Evolutionary conservation across 1,284 basidiomycete species (phyloP).

Genomic region (Rhizopogon parksii): DNA sequence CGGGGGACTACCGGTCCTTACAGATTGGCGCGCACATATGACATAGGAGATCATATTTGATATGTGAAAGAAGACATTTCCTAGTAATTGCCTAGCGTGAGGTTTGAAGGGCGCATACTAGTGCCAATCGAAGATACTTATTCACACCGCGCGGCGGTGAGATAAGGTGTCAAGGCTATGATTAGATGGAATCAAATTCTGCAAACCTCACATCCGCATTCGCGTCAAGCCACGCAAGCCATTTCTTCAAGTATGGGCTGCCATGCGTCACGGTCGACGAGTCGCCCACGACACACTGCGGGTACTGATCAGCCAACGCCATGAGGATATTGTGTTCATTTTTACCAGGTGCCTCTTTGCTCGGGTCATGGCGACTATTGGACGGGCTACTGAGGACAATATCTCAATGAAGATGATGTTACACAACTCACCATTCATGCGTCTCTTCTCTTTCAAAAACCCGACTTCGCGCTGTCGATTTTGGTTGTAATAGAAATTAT

Average conservation of each 20-base stretch:
- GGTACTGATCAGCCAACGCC: not conserved
- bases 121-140: too few species aligned
- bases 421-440: conserved; percentile 73
- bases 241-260: conserved; percentile 74
- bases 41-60: too few species aligned
- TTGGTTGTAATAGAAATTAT: conserved; percentile 37
- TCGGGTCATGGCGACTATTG: conserved; percentile 85
- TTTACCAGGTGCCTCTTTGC: conserved; percentile 82
- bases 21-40: too few species aligned
- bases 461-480: conserved; percentile 72
- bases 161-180: not conserved
- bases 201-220: conserved; percentile 87
- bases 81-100: too few species aligned
- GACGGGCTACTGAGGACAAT: conserved; percentile 1
- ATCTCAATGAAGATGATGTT: not conserved
- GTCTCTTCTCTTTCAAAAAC: conserved; percentile 83
- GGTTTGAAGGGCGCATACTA: too few species aligned
- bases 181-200: conserved; percentile 39
- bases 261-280: conserved; percentile 84
- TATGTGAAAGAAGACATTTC: too few species aligned
- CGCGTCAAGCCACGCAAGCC: conserved; percentile 86
- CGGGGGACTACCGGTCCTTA: too few species aligned
- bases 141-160: not conserved
- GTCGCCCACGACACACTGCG: conserved; percentile 84
- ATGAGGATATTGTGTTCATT: conserved; percentile 6